Conservation (phyloP, 805 yeast genomes). For the Cyberlindnera mycetangii region DNA sequence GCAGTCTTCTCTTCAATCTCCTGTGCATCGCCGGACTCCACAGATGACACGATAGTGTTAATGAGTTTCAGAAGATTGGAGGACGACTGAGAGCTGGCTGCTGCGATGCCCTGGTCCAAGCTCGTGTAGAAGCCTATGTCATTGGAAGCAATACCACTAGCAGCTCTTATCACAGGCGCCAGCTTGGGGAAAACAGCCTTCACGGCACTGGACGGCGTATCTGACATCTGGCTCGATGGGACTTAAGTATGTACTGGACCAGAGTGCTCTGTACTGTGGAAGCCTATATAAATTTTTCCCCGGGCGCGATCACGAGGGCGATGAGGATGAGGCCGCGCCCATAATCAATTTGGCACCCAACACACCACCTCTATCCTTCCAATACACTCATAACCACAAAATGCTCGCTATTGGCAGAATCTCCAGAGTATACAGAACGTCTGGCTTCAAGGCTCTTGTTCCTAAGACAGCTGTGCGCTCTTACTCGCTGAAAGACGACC, state of each 20-base stretch:
- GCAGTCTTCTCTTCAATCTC: conserved; percentile 40
- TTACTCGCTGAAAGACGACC: conserved; percentile 23
- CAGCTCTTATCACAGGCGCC: conserved; percentile 58
- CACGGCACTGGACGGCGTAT: neutral
- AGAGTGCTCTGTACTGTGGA: too few species aligned
- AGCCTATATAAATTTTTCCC: conserved; percentile 1
- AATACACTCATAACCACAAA: neutral
- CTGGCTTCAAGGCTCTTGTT: neutral
- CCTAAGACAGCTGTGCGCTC: conserved; percentile 10
- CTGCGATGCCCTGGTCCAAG: conserved; percentile 47
- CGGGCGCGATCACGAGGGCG: neutral
- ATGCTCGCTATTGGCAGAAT: conserved; percentile 2
- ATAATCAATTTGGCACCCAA: neutral
- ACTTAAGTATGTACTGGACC: too few species aligned
- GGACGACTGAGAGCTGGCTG: conserved; percentile 39
- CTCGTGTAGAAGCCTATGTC: conserved; percentile 77
- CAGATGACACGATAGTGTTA: conserved; percentile 41
- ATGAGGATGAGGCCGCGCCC: neutral
- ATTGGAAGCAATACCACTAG: conserved; percentile 69
- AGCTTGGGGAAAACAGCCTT: conserved; percentile 39
- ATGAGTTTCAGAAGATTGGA: conserved; percentile 42
- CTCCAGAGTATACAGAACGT: neutral
- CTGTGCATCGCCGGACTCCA: conserved; percentile 28
- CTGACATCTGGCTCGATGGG: too few species aligned
- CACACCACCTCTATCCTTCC: neutral